Conservation (phyloP, 2,329 filamentous ascomycete species). For the Microdochium trichocladiopsis region DNA sequence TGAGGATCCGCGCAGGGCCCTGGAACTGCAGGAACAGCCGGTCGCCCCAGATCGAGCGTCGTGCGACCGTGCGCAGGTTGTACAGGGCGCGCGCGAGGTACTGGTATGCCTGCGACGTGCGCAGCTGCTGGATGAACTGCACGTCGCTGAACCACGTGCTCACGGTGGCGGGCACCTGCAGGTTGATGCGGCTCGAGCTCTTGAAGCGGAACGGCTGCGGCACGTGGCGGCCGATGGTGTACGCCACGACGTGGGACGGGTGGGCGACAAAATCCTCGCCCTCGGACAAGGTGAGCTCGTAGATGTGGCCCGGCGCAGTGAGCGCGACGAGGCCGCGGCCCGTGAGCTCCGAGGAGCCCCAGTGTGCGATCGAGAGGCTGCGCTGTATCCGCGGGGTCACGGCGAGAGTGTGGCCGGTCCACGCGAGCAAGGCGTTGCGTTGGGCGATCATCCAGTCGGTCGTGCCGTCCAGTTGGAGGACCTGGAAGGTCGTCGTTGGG, state of each 20-base stretch:
- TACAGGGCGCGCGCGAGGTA: conserved; percentile 57
- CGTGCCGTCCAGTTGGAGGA: conserved; percentile 85
- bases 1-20: conserved; percentile 76
- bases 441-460: conserved; percentile 94
- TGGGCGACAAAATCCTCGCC: conserved; percentile 90
- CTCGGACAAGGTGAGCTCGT: conserved; percentile 71
- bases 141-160: conserved; percentile 58
- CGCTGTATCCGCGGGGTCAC: conserved; percentile 70
- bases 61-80: conserved; percentile 65
- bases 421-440: conserved; percentile 82
- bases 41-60: conserved; percentile 89
- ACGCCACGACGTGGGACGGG: conserved; percentile 86
- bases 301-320: conserved; percentile 81
- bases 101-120: conserved; percentile 67
- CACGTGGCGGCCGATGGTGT: conserved; percentile 65
- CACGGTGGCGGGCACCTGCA: conserved; percentile 69
- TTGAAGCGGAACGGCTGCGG: conserved; percentile 85
- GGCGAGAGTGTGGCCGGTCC: conserved; percentile 83
- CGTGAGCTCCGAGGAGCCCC: conserved; percentile 85
- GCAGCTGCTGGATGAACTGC: conserved; percentile 67
- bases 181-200: conserved; percentile 59
- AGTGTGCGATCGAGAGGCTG: conserved; percentile 72
- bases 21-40: conserved; percentile 85
- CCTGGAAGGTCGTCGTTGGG: conserved; percentile 76
- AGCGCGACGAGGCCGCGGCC: conserved; percentile 82